phyloP scores from a whole-genome alignment of 148 eudicot genomes.

The Arbutus unedo region DNA sequence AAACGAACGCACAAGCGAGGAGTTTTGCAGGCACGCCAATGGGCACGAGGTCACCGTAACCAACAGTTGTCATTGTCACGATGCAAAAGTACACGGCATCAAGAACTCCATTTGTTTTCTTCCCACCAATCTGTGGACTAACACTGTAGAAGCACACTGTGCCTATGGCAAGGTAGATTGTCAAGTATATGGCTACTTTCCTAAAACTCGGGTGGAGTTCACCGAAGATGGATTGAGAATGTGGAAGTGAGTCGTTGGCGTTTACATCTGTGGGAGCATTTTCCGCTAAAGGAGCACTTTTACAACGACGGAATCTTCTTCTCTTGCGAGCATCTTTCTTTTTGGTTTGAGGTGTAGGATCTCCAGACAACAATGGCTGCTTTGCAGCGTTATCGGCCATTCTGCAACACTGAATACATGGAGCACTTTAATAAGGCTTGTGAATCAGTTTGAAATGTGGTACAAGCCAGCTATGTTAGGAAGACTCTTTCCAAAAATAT shows the following conservation, averaged over 20 bases:
- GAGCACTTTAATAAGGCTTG: constrained; percentile 1
- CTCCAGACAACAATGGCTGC: constrained; percentile 28
- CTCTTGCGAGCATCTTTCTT: constrained; percentile 32
- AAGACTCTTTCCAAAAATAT: background rate
- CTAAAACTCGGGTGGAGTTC: constrained; percentile 55
- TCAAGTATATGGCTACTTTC: constrained; percentile 40
- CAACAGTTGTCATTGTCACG: constrained; percentile 92
- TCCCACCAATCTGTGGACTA: constrained; percentile 52
- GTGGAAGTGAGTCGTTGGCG: constrained; percentile 18
- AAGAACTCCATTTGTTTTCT: constrained; percentile 53
- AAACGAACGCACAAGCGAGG: constrained; percentile 81
- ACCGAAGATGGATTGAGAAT: constrained; percentile 29
- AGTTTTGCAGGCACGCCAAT: constrained; percentile 50
- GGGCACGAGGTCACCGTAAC: constrained; percentile 91
- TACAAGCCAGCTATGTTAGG: constrained; percentile 6
- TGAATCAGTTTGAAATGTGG: constrained; percentile 16
- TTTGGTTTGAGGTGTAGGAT: constrained; percentile 18
- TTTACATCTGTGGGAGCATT: constrained; percentile 32
- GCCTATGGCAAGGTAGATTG: constrained; percentile 48
- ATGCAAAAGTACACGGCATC: constrained; percentile 88
- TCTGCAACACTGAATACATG: background rate
- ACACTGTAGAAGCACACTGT: constrained; percentile 56
- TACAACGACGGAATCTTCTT: constrained; percentile 47
- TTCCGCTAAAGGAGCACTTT: constrained; percentile 57
- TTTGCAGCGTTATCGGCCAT: constrained; percentile 20